Conservation (phyloP, 306 rosid genomes). For the Cucurbita moschata region DNA sequence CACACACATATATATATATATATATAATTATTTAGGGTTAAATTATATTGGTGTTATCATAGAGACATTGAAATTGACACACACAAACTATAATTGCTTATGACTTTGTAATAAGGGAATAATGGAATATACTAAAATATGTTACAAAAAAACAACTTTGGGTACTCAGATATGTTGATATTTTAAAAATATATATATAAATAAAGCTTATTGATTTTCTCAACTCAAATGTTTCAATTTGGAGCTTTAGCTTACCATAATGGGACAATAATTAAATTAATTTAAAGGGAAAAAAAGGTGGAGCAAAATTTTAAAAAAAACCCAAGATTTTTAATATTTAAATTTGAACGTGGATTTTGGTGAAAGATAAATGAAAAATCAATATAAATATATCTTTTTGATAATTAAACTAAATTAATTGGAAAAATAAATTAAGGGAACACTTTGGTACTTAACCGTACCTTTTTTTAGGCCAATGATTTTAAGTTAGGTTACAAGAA, state of each 20-base stretch:
- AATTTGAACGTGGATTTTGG: too few relatives aligned
- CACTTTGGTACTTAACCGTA: not conserved
- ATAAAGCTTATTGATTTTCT: not conserved
- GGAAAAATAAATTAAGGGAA: not conserved
- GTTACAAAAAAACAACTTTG: not conserved
- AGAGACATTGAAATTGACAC: not conserved
- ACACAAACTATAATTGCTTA: not conserved
- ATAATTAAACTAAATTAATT: not conserved
- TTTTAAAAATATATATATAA: too few relatives aligned
- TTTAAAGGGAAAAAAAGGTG: not conserved
- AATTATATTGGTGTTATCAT: not conserved
- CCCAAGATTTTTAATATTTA: too few relatives aligned
- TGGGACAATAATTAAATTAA: not conserved
- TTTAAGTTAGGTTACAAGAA: not conserved
- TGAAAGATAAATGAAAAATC: not conserved
- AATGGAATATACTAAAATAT: not conserved
- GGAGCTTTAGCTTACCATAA: slow-evolving; percentile 1
- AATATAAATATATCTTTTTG: not conserved
- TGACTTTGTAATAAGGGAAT: not conserved
- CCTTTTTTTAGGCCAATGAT: not conserved
- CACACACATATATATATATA: too few relatives aligned
- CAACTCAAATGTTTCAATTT: not conserved
- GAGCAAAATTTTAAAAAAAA: not conserved
- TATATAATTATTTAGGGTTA: too few relatives aligned
- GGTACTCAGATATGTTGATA: not conserved